These are phyloP conservation scores for Calonectria leucothoes DNA, from an alignment of 2,329 filamentous ascomycete genomes.

Conservation along the genomic window DNA sequence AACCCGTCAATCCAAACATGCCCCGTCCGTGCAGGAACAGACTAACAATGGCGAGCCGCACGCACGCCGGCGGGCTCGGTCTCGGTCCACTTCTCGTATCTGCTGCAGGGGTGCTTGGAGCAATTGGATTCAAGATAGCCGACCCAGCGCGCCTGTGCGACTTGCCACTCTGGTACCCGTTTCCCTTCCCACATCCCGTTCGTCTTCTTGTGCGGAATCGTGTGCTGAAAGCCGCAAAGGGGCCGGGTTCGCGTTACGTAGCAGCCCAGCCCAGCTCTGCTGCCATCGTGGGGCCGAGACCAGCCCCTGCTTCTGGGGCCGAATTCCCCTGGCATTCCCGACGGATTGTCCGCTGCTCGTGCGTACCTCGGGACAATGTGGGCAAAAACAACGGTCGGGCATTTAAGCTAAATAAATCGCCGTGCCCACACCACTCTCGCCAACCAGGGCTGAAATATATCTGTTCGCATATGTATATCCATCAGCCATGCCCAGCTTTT, in stretches of 20 bases:
- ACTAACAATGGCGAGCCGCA: background rate
- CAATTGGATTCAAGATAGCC: constrained; percentile 7
- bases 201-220: background rate
- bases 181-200: background rate
- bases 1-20: too few relatives aligned
- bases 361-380: background rate
- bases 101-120: background rate
- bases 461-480: background rate
- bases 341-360: background rate
- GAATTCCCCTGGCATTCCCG: background rate
- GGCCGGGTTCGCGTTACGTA: background rate
- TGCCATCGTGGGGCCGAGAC: background rate
- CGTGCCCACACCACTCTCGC: background rate
- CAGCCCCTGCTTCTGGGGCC: background rate
- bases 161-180: background rate
- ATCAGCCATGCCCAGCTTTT: background rate
- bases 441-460: background rate
- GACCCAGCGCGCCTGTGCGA: background rate
- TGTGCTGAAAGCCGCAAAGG: background rate
- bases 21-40: background rate
- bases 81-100: background rate
- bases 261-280: background rate
- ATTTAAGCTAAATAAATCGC: background rate
- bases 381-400: background rate
- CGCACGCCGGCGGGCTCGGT: too few relatives aligned